Conservation (phyloP, 768 basidiomycete genomes). For the Auriscalpium orientale region DNA sequence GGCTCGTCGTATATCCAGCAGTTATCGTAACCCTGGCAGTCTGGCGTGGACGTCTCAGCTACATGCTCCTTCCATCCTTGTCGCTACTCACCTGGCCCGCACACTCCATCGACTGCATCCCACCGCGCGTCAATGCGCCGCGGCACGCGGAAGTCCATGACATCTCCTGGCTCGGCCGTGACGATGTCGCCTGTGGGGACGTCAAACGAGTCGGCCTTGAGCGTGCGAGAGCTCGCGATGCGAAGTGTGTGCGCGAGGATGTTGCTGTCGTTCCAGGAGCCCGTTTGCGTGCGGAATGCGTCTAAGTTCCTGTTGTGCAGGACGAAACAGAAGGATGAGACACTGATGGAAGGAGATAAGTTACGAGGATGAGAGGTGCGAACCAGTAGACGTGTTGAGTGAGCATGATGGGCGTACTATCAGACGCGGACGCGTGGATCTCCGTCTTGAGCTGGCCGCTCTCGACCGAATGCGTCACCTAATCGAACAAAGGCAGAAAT, state of each 20-base stretch:
- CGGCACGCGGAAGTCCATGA: slow-evolving; percentile 35
- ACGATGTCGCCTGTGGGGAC: slow-evolving; percentile 1
- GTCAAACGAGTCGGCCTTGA: neutral
- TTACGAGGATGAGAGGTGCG: too few relatives aligned
- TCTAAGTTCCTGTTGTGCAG: neutral
- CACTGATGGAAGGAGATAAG: too few relatives aligned
- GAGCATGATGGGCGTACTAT: slow-evolving; percentile 51
- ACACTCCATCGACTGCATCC: slow-evolving; percentile 18
- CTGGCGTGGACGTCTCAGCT: slow-evolving; percentile 21
- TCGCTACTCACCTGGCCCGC: slow-evolving; percentile 15
- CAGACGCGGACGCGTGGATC: slow-evolving; percentile 38
- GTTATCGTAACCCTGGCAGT: slow-evolving; percentile 42
- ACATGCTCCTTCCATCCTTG: neutral
- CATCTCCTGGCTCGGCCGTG: slow-evolving; percentile 17
- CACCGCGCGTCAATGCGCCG: slow-evolving; percentile 17
- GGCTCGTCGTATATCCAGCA: slow-evolving; percentile 41
- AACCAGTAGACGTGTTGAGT: slow-evolving; percentile 48
- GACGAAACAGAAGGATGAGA: too few relatives aligned
- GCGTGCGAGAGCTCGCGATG: neutral
- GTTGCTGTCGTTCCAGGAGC: neutral
- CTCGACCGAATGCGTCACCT: neutral
- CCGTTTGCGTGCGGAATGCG: neutral
- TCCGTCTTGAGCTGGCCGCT: slow-evolving; percentile 25
- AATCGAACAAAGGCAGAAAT: too few relatives aligned
- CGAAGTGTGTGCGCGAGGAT: neutral